Percentiles rank a stretch among this genome's conserved stretches.
phyloP scores from a whole-genome alignment of 208 protist species.

The Polymyxa betae region DNA sequence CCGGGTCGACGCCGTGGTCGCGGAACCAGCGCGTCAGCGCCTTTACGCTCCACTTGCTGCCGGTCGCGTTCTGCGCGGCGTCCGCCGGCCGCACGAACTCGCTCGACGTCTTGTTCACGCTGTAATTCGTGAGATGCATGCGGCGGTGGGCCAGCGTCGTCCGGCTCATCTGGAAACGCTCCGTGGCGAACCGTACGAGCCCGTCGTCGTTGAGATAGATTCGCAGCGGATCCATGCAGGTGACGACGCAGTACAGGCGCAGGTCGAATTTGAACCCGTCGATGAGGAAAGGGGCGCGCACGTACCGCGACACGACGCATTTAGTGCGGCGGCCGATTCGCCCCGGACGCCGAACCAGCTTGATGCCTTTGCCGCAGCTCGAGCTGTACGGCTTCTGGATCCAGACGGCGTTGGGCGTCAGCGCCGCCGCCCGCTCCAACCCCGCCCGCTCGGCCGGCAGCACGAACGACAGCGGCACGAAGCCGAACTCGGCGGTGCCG shows the following conservation, averaged over 20 bases:
- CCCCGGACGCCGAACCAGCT: neutral
- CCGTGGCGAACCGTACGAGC: constrained; percentile 63
- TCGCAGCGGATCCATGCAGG: constrained; percentile 64
- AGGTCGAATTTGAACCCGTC: constrained; percentile 68
- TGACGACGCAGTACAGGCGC: constrained; percentile 65
- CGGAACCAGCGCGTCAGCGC: neutral
- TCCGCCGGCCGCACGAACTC: constrained; percentile 22
- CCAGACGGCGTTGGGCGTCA: neutral
- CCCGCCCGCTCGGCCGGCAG: neutral
- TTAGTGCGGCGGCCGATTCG: neutral
- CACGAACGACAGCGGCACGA: constrained; percentile 21
- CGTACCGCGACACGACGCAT: constrained; percentile 44
- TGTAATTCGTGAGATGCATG: constrained; percentile 68
- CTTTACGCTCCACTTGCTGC: constrained; percentile 66
- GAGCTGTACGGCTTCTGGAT: constrained; percentile 50
- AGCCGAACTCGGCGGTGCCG: neutral
- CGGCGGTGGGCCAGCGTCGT: constrained; percentile 24
- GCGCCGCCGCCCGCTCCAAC: neutral
- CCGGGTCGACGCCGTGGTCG: neutral
- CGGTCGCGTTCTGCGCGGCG: constrained; percentile 7
- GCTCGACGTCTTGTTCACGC: constrained; percentile 64
- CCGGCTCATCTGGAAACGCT: constrained; percentile 8
- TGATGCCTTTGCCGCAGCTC: constrained; percentile 29
- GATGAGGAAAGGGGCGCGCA: constrained; percentile 50
- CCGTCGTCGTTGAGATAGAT: constrained; percentile 61